Percentiles rank a stretch among this genome's conserved stretches.
phyloP scores from a whole-genome alignment of 176 grass and related monocot genomes.

The Musa acuminata region DNA sequence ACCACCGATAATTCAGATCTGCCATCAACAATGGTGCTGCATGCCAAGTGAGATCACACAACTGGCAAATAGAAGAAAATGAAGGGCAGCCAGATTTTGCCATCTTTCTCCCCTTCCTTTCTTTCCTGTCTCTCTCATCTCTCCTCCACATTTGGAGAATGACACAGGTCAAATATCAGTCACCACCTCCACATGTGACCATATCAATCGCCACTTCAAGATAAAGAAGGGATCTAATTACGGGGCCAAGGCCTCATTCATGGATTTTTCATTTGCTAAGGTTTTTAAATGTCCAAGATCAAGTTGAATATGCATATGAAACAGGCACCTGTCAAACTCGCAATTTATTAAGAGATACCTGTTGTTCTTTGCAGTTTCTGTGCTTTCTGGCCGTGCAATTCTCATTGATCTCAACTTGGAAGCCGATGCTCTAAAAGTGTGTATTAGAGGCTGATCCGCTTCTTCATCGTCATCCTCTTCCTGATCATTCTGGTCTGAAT shows the following conservation, averaged over 20 bases:
- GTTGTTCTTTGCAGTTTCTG: conserved; percentile 31
- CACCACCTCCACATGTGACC: background rate
- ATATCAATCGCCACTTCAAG: too few species aligned
- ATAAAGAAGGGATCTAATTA: too few species aligned
- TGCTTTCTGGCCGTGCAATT: conserved; percentile 37
- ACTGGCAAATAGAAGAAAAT: too few species aligned
- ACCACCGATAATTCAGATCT: background rate
- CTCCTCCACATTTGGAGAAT: background rate
- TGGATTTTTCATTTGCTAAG: background rate
- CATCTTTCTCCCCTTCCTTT: too few species aligned
- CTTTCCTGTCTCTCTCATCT: background rate
- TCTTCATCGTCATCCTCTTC: conserved; percentile 50
- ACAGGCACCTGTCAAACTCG: background rate
- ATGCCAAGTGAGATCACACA: background rate
- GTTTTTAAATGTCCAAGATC: background rate
- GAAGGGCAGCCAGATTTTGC: too few species aligned
- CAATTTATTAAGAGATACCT: conserved; percentile 31
- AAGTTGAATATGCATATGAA: background rate
- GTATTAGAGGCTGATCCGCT: conserved; percentile 63
- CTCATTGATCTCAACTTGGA: conserved; percentile 71
- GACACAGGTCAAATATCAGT: background rate
- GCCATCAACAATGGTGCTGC: background rate
- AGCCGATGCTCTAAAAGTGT: conserved; percentile 66
- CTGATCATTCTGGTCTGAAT: conserved; percentile 46
- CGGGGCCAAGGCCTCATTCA: background rate